phyloP scores from a whole-genome alignment of 192 early-diverging fungal species.

The Podila epigama region DNA sequence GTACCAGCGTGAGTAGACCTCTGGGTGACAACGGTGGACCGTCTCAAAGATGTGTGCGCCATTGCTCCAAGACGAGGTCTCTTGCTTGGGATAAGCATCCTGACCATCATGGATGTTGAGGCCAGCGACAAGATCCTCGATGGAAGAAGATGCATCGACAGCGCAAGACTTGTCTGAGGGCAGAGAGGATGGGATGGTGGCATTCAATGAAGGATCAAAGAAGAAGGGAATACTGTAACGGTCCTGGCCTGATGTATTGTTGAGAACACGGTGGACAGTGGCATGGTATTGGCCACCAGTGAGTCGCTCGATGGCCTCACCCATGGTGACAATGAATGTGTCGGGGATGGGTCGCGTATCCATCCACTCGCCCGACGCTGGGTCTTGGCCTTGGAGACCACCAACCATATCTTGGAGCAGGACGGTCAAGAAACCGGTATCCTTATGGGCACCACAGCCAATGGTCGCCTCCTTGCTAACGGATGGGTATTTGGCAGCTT shows the following conservation, averaged over 20 bases:
- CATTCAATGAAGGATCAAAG: slow-evolving; percentile 53
- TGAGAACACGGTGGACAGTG: slow-evolving; percentile 66
- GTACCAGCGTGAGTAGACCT: slow-evolving; percentile 45
- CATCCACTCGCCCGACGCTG: slow-evolving; percentile 64
- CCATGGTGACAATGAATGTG: slow-evolving; percentile 73
- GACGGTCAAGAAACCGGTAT: slow-evolving; percentile 61
- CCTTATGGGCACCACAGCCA: slow-evolving; percentile 69
- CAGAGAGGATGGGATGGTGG: slow-evolving; percentile 41
- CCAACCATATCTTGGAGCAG: slow-evolving; percentile 65
- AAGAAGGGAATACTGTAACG: slow-evolving; percentile 68
- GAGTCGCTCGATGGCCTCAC: slow-evolving; percentile 64
- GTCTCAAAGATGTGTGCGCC: slow-evolving; percentile 46
- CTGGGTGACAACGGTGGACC: slow-evolving; percentile 40
- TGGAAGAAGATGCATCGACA: too few species aligned
- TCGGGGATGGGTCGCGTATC: slow-evolving; percentile 62
- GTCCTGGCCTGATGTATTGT: slow-evolving; percentile 52
- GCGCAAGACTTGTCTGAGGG: too few species aligned
- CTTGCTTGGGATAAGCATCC: background rate
- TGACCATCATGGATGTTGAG: background rate
- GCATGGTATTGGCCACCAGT: slow-evolving; percentile 59
- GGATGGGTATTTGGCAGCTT: slow-evolving; percentile 53
- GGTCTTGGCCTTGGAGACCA: slow-evolving; percentile 70
- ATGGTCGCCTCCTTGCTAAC: slow-evolving; percentile 47
- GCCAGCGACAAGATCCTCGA: background rate
- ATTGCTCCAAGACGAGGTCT: slow-evolving; percentile 19